These are phyloP conservation scores for Meripilus lineatus DNA, from an alignment of 1,284 basidiomycete species.

Conservation along the genomic window DNA sequence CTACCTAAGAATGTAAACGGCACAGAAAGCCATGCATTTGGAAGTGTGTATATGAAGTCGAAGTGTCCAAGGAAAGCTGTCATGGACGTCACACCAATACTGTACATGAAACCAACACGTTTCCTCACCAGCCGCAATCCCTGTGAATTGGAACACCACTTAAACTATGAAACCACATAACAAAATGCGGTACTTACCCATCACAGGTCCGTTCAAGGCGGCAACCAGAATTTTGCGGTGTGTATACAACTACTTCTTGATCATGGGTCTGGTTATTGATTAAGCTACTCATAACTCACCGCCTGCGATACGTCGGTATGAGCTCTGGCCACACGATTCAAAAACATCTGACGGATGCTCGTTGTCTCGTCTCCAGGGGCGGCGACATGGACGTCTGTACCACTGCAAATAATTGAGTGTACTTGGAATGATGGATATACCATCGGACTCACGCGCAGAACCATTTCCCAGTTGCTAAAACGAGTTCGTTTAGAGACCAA, in stretches of 20 bases:
- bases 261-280: too few species aligned
- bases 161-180: neutral
- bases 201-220: constrained; percentile 67
- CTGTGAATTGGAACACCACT: constrained; percentile 27
- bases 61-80: constrained; percentile 66
- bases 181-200: constrained; percentile 40
- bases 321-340: constrained; percentile 38
- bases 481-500: too few species aligned
- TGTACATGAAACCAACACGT: neutral
- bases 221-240: constrained; percentile 63
- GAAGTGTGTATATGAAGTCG: constrained; percentile 69
- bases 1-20: constrained; percentile 68
- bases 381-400: constrained; percentile 14
- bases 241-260: constrained; percentile 47
- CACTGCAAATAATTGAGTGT: neutral
- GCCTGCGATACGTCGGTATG: constrained; percentile 61
- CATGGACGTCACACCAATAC: neutral
- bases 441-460: constrained; percentile 58
- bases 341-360: constrained; percentile 47
- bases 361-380: constrained; percentile 7
- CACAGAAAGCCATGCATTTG: constrained; percentile 54
- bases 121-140: constrained; percentile 58
- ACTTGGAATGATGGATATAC: neutral
- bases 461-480: constrained; percentile 58
- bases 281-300: constrained; percentile 32